Conservation (phyloP, 176 grass and related monocot species). For the Carex cristatella region DNA sequence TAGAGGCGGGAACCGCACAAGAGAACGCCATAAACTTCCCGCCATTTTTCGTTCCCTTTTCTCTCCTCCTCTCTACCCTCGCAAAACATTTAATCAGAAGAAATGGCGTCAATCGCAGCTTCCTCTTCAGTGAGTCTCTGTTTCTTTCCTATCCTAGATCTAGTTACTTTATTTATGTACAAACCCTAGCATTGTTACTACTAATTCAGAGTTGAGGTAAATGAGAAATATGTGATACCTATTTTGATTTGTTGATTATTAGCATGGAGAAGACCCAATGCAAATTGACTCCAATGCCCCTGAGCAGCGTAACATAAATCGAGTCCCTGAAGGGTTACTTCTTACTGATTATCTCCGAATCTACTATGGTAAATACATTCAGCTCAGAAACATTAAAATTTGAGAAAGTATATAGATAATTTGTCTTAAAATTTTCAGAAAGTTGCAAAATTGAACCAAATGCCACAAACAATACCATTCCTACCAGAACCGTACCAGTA, state of each 20-base stretch:
- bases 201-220: neutral
- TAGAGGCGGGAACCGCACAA: neutral
- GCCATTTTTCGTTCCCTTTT: neutral
- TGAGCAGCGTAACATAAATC: conserved; percentile 19
- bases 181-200: neutral
- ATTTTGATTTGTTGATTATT: neutral
- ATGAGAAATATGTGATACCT: neutral
- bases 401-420: neutral
- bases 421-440: neutral
- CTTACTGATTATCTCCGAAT: conserved; percentile 62
- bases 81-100: too few species aligned
- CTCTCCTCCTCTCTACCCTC: neutral
- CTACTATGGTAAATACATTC: conserved; percentile 69
- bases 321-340: conserved; percentile 31
- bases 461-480: neutral
- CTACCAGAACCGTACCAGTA: too few species aligned
- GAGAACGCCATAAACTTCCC: neutral
- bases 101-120: neutral
- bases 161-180: neutral
- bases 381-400: neutral
- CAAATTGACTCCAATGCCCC: conserved; percentile 19
- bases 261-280: conserved; percentile 7
- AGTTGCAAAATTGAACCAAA: neutral
- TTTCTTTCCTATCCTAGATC: neutral
- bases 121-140: neutral